Base-by-base conservation (phyloP, 495 filamentous ascomycete genomes). In the Trichoderma asperelloides region DNA sequence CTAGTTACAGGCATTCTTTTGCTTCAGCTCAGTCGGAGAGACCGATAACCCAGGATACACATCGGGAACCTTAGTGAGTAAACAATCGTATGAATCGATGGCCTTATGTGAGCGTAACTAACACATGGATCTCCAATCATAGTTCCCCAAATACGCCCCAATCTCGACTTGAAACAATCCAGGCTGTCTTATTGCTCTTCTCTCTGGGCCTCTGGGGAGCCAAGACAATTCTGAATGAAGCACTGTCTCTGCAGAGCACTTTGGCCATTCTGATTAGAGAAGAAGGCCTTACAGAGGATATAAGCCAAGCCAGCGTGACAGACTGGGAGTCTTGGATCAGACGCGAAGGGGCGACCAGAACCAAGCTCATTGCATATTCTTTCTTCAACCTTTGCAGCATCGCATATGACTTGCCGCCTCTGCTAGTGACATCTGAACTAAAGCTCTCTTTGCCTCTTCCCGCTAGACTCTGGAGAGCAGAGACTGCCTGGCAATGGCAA, bases 361-460 rank as follows among this genome's bases (percentile, higher is more conserved):
- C 84, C 0, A 87, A 85, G 65, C 81, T 82, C n/a, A 79, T 86
- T 30, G 78, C 80, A 4, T 86, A 82, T 68, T 84, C 80, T 68
- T 87, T 86, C 74, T 84, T 86, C 62, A 86, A 87, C 69, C 73
- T 87, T 9, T 82, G 84, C 66, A 84, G 80, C 69, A 83, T 86
- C 30, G 80, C 81, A 1, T 87, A 85, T 71, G 84, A 87, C 67
- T 85, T 81, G 66, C 78, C 82, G 2, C 85, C 85, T 15, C 66
- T 82, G 25, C 78, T 91, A 1, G 72, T 89, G 9, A 88, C 85
- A 1, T 85, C 86, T 1, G 88, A 91, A 66, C 71, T 90, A 12
- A 79, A 85, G 1, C 73, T 90, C 4, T 81, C 82, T 62, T 77
- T 90, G 11, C 89, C 89, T 2, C 84, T 82, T 63, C 78, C 81